These are phyloP conservation scores for Oxytropis ochrocephala DNA, from an alignment of 306 rosid genomes.

Conservation along the genomic window DNA sequence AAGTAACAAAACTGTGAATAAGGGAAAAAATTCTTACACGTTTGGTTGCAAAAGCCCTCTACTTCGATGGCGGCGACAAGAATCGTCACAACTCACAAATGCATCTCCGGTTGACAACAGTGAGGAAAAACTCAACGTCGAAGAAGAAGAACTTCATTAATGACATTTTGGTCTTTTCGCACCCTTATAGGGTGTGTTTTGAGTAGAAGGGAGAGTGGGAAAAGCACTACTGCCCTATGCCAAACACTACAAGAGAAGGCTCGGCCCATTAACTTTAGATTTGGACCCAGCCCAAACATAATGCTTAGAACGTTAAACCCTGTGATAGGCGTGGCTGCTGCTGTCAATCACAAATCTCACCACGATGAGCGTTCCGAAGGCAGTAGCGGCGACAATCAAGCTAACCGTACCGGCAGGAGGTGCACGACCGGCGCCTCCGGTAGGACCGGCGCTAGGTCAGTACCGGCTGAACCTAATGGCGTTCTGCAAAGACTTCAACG, in stretches of 20 bases:
- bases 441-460: slow-evolving; percentile 81
- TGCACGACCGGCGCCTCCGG: slow-evolving; percentile 66
- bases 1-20: too few relatives aligned
- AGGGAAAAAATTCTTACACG: too few relatives aligned
- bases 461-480: slow-evolving; percentile 87
- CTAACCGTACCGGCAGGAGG: slow-evolving; percentile 70
- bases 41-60: too few relatives aligned
- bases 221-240: too few relatives aligned
- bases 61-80: too few relatives aligned
- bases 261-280: background rate
- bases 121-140: too few relatives aligned
- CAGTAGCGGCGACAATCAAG: slow-evolving; percentile 68
- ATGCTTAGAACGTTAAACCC: slow-evolving; percentile 8
- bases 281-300: background rate
- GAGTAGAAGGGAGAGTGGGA: too few relatives aligned
- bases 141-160: too few relatives aligned
- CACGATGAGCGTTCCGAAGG: slow-evolving; percentile 67
- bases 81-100: too few relatives aligned
- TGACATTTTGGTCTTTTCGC: too few relatives aligned
- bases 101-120: too few relatives aligned
- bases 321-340: background rate
- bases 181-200: too few relatives aligned
- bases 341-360: background rate
- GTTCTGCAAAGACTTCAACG: slow-evolving; percentile 90
- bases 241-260: background rate